phyloP scores from a whole-genome alignment of 768 basidiomycete species.

The Pleurotus platypus region DNA sequence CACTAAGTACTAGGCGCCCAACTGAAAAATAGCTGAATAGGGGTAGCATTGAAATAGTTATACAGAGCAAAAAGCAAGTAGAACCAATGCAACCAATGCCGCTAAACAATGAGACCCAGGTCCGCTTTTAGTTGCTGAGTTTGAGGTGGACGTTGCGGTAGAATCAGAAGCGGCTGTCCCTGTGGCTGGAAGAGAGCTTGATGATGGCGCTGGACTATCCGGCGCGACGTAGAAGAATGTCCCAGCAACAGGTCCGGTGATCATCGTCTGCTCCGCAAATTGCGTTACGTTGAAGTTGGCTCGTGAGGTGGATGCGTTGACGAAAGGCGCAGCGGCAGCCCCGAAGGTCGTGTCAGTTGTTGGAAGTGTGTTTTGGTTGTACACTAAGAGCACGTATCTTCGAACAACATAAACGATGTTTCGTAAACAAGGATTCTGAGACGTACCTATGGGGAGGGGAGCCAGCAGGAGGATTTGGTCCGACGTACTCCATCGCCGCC shows the following conservation, averaged over 20 bases:
- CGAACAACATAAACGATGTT: not conserved
- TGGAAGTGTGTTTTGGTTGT: conserved; percentile 18
- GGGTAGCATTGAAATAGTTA: no score
- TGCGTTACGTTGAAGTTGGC: conserved; percentile 34
- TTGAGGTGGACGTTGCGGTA: no score
- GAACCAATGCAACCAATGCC: no score
- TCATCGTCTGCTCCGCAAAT: conserved; percentile 28
- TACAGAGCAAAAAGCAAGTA: no score
- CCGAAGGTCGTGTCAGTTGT: conserved; percentile 23
- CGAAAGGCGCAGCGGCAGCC: conserved; percentile 21
- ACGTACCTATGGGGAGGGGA: conserved; percentile 42
- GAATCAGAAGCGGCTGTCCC: no score
- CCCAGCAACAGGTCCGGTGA: conserved; percentile 36
- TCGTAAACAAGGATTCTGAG: no score
- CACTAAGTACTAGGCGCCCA: no score
- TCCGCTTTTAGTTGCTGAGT: no score
- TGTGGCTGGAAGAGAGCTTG: no score
- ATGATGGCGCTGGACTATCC: not conserved
- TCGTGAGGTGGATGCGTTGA: conserved; percentile 31
- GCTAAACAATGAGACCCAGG: no score
- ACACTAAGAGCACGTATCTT: conserved; percentile 34
- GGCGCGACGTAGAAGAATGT: conserved; percentile 40
- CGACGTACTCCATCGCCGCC: conserved; percentile 33
- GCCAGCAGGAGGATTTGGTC: conserved; percentile 35
- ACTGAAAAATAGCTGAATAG: no score